Evolutionary conservation across 192 early-diverging fungal species (phyloP), one percentile per base, ranked within the genome.

Genomic region (Umbelopsis ramanniana): DNA sequence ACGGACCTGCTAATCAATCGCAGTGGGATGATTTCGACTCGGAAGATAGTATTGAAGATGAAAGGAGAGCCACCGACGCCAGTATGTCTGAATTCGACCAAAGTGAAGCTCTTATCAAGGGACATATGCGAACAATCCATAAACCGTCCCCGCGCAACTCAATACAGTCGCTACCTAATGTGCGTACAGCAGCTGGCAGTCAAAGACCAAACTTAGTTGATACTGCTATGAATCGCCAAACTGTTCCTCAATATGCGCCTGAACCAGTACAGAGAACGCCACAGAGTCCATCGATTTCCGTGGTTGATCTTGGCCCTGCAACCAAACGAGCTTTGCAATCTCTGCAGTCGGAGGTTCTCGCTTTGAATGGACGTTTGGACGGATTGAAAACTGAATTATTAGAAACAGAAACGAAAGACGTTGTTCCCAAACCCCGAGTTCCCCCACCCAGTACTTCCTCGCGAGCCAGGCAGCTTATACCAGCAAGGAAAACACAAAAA

Each of bases 281-380:
- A 11, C 4, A 17, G 57, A 63, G 57, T 37, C 57, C 57, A 0
- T 63, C 57, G 14, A 37, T 63, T 14, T 74, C 73, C 0, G 67
- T 74, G 1, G 67, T 74, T 7, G 29, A 54, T 24, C 54, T 81
- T 29, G 75, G 75, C 0, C 72, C 79, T 7, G 72, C 79, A 10
- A 76, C 79, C 23, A 76, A 77, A 68, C 38, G 76, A 50, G 73
- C 79, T 17, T 63, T 81, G 22, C 72, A 81, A 53, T 68, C 67
- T 17, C 52, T 77, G 24, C 79, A 81, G 66, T 47, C 69, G 9
- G 79, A 81, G 54, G 69, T 81, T 9, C 70, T 76, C 46, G 73
- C 75, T 40, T 52, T 81, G 47, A 77, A 77, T 57, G 75, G 76
- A 52, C 72, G 79, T 5, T 68, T 81, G n/a, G 79, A 81, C 46